phyloP scores from a whole-genome alignment of 345 rosid species.

The Carallia brachiata region DNA sequence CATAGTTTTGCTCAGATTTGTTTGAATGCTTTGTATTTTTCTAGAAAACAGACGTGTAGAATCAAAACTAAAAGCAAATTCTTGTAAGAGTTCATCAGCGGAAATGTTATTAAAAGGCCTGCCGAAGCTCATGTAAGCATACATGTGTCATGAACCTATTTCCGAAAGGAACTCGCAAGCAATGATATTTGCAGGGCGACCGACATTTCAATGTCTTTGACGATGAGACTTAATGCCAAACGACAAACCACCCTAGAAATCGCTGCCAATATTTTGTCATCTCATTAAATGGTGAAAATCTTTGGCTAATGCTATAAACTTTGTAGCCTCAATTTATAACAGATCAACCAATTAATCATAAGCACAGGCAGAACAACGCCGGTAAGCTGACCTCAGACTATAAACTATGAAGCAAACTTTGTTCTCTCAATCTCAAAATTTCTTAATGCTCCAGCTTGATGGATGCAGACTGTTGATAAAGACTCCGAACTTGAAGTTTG shows the following conservation, averaged over 20 bases:
- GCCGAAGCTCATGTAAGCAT: no score
- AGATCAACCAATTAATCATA: neutral
- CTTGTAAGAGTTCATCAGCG: no score
- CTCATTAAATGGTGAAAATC: neutral
- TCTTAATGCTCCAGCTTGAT: neutral
- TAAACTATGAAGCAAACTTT: slow-evolving; percentile 1
- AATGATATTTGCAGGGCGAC: no score
- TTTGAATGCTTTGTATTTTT: no score
- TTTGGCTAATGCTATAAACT: neutral
- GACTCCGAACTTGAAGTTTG: neutral
- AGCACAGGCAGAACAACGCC: neutral
- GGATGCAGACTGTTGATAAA: neutral
- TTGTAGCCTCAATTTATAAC: neutral
- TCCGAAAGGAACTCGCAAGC: no score
- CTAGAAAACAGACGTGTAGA: no score
- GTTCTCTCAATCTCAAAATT: slow-evolving; percentile 18
- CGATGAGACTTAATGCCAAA: neutral
- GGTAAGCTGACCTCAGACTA: neutral
- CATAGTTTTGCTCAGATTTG: no score
- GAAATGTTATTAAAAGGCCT: no score
- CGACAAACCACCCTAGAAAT: neutral
- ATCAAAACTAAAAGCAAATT: no score
- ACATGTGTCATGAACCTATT: no score
- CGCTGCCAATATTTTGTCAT: neutral
- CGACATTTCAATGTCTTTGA: no score